phyloP scores from a whole-genome alignment of 331 rosid species.

The Cydonia oblonga region DNA sequence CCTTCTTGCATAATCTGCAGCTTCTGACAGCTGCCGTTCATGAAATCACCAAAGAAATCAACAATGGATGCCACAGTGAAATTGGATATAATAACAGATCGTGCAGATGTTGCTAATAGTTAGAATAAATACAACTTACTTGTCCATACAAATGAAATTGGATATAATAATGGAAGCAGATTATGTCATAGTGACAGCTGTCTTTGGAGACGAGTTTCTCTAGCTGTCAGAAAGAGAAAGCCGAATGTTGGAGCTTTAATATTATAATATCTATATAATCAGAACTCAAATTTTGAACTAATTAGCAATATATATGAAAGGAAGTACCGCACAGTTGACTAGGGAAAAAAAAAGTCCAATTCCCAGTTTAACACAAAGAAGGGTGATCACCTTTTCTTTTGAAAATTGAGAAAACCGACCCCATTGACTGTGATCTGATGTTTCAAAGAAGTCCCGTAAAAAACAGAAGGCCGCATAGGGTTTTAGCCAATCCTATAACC shows the following conservation, averaged over 20 bases:
- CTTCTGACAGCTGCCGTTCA: conserved; percentile 61
- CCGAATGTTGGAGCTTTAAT: neutral
- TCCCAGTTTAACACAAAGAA: conserved; percentile 4
- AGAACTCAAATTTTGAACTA: neutral
- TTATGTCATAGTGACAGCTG: conserved; percentile 58
- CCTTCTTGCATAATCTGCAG: conserved; percentile 78
- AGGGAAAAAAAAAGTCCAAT: neutral
- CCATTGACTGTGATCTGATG: conserved; percentile 91
- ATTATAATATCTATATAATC: neutral
- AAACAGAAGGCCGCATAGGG: conserved; percentile 95
- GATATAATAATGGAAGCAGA: conserved; percentile 83
- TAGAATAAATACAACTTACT: conserved; percentile 33
- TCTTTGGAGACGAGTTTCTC: conserved; percentile 82
- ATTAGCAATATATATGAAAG: neutral
- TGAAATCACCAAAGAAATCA: conserved; percentile 12
- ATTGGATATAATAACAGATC: neutral
- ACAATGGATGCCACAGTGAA: neutral
- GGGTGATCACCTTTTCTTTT: conserved; percentile 48
- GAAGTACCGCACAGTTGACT: neutral
- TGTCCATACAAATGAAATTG: conserved; percentile 87
- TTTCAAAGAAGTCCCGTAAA: conserved; percentile 89
- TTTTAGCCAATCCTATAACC: conserved; percentile 79
- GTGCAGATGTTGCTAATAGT: conserved; percentile 1
- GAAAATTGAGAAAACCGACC: conserved; percentile 73
- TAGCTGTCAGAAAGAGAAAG: conserved; percentile 41